These are phyloP conservation scores for Vitis cinerea DNA, from an alignment of 164 flowering plant species.

Conservation along the genomic window DNA sequence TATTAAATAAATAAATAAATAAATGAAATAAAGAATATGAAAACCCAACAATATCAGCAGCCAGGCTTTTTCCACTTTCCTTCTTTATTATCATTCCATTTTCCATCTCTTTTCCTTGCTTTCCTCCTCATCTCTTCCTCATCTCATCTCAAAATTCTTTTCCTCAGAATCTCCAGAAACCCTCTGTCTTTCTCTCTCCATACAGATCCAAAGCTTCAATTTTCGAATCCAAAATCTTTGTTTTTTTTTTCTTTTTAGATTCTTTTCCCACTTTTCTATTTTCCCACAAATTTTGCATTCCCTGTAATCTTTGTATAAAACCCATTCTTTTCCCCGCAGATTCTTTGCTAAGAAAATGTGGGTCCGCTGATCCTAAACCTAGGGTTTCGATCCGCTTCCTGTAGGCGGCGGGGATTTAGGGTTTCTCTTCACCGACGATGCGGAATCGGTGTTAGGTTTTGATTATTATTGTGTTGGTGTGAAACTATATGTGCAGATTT, in stretches of 20 bases:
- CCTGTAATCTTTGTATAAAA: too few relatives aligned
- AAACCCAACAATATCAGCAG: conserved; percentile 7
- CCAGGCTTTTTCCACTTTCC: neutral
- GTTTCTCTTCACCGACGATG: too few relatives aligned
- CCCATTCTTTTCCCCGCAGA: too few relatives aligned
- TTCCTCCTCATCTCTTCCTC: conserved; percentile 8
- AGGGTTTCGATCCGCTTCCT: too few relatives aligned
- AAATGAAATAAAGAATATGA: neutral
- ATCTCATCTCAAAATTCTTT: conserved; percentile 1
- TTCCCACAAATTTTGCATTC: too few relatives aligned
- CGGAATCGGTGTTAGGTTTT: too few relatives aligned
- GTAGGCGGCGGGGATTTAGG: too few relatives aligned
- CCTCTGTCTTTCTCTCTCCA: conserved; percentile 5
- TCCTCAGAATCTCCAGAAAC: conserved; percentile 6
- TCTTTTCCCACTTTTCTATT: neutral
- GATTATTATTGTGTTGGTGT: too few relatives aligned
- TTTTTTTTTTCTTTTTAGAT: neutral
- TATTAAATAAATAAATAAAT: too few relatives aligned
- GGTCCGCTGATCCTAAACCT: too few relatives aligned
- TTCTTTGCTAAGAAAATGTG: too few relatives aligned
- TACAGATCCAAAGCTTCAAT: conserved; percentile 12
- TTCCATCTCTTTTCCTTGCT: conserved; percentile 1
- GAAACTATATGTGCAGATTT: too few relatives aligned
- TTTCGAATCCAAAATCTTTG: neutral
- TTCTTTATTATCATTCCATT: conserved; percentile 10